Evolutionary conservation across 2,329 filamentous ascomycete genomes (phyloP).

Genomic region (Sclerotinia glacialis): DNA sequence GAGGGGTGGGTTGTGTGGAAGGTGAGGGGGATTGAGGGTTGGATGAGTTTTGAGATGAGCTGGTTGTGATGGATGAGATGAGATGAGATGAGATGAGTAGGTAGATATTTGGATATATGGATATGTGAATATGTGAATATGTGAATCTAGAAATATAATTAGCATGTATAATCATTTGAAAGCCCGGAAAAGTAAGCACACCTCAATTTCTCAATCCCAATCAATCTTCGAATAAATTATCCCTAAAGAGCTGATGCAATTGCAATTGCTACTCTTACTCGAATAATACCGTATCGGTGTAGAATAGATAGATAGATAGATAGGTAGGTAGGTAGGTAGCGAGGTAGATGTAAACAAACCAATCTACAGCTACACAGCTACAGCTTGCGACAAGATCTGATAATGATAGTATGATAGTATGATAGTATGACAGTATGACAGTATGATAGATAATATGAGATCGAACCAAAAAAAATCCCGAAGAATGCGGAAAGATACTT

Average conservation of each 20-base stretch:
- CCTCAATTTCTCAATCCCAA: neutral
- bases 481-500: neutral
- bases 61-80: neutral
- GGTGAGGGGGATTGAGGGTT: neutral
- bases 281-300: constrained; percentile 3
- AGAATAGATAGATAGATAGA: neutral
- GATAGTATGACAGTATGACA: too few species aligned
- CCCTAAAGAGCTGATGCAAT: too few species aligned
- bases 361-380: neutral
- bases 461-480: too few species aligned
- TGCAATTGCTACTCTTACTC: neutral
- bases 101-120: too few species aligned
- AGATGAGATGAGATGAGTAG: neutral
- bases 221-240: neutral
- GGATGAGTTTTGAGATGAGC: neutral
- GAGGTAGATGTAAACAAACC: neutral
- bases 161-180: neutral
- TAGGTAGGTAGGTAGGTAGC: too few species aligned
- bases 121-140: neutral
- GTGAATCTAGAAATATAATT: neutral
- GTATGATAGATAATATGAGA: too few species aligned
- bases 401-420: neutral
- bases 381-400: neutral
- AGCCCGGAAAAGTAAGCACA: neutral
- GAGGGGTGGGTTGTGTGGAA: constrained; percentile 1